A percentile compares a stretch with the other conserved stretches of the same genome.
phyloP scores from a whole-genome alignment of 495 filamentous ascomycete species.

The Podospora bellae-mahoneyi region DNA sequence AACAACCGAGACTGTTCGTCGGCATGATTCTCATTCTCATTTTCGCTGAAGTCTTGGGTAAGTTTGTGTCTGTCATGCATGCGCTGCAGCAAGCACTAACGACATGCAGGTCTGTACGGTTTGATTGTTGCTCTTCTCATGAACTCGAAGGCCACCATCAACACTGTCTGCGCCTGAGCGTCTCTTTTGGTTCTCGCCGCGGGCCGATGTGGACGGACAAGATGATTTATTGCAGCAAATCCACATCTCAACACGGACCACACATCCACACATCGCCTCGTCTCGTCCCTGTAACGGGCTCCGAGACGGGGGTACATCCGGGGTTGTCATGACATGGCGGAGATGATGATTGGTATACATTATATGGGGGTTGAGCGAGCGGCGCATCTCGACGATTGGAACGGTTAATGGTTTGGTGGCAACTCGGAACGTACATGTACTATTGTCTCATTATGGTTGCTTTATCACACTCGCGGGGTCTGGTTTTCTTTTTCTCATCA shows the following conservation, averaged over 20 bases:
- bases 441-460: conserved; percentile 48
- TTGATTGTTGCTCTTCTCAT: conserved; percentile 97
- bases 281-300: not conserved
- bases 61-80: conserved; percentile 27
- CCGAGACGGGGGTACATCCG: conserved; percentile 10
- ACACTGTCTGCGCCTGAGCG: conserved; percentile 40
- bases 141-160: conserved; percentile 77
- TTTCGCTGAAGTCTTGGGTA: conserved; percentile 99
- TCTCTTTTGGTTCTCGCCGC: conserved; percentile 1
- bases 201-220: conserved; percentile 24
- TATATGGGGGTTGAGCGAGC: conserved; percentile 26
- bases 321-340: conserved; percentile 18
- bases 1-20: conserved; percentile 96
- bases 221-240: conserved; percentile 22
- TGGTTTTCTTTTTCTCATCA: conserved; percentile 36
- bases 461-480: conserved; percentile 35
- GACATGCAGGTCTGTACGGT: conserved; percentile 78
- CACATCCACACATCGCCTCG: conserved; percentile 5
- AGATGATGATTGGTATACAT: conserved; percentile 15
- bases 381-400: conserved; percentile 30
- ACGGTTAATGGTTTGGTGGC: conserved; percentile 31
- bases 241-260: conserved; percentile 15
- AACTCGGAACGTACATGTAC: conserved; percentile 35
- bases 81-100: conserved; percentile 15
- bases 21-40: conserved; percentile 99